phyloP scores from a whole-genome alignment of 768 basidiomycete genomes.

The Phanerodontia chrysosporium region DNA sequence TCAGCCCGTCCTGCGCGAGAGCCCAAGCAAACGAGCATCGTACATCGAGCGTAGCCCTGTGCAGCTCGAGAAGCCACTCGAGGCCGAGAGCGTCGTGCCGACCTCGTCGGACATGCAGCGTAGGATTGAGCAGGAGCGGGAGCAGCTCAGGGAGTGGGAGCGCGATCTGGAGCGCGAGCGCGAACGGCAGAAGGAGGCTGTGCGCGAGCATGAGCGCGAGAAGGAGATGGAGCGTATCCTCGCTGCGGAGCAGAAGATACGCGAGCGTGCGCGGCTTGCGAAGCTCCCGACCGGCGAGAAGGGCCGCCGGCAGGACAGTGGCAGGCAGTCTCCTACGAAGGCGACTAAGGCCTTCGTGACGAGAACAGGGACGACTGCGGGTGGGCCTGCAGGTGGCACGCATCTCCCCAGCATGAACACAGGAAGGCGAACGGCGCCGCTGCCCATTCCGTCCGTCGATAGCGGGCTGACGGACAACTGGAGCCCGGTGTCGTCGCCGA shows the following conservation, averaged over 20 bases:
- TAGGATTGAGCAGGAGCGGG: neutral
- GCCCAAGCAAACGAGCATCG: constrained; percentile 70
- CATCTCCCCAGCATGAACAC: constrained; percentile 16
- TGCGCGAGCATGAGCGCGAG: neutral
- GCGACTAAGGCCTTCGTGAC: neutral
- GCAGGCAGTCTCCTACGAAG: constrained; percentile 7
- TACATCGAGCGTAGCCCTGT: constrained; percentile 47
- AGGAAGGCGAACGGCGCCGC: constrained; percentile 7
- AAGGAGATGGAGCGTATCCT: neutral
- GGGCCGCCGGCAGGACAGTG: neutral
- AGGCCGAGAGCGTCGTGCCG: constrained; percentile 20
- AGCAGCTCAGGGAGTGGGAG: neutral
- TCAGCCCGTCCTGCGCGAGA: constrained; percentile 56
- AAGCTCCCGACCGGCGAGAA: neutral
- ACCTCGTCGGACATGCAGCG: neutral
- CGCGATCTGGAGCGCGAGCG: neutral
- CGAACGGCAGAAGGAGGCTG: neutral
- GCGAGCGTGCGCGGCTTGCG: neutral
- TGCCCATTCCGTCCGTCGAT: constrained; percentile 16
- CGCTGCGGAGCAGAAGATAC: neutral
- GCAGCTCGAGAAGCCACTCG: constrained; percentile 25
- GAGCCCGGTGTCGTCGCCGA: constrained; percentile 34
- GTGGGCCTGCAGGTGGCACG: neutral
- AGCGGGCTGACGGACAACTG: constrained; percentile 41
- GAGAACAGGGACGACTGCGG: neutral